Evolutionary conservation across 768 basidiomycete genomes (phyloP).

Genomic region (Gloeopeniophorella convolvens): DNA sequence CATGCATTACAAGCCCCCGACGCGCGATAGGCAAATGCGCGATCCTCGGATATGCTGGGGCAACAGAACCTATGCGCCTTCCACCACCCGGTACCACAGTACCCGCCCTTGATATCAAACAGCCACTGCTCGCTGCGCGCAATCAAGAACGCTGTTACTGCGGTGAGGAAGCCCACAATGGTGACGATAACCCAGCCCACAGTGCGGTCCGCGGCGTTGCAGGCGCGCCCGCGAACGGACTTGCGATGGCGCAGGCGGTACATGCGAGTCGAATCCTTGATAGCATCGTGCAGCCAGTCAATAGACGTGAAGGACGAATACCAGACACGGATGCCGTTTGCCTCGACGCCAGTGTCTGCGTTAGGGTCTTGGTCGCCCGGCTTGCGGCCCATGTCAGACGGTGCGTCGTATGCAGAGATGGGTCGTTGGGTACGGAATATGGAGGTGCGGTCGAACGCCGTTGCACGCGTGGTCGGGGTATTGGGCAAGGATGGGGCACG

Average conservation of each 20-base stretch:
- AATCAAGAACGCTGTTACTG: conserved; percentile 80
- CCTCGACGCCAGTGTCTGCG: conserved; percentile 44
- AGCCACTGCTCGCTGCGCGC: conserved; percentile 81
- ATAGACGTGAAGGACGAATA: conserved; percentile 87
- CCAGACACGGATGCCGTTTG: conserved; percentile 90
- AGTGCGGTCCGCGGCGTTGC: conserved; percentile 64
- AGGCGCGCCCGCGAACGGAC: conserved; percentile 60
- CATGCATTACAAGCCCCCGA: conserved; percentile 53
- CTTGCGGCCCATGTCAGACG: conserved; percentile 30
- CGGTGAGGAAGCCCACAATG: conserved; percentile 80
- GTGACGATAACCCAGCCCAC: conserved; percentile 89
- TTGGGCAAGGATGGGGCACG: conserved; percentile 26
- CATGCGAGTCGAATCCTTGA: conserved; percentile 86
- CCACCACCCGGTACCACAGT: conserved; percentile 65
- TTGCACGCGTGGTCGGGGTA: conserved; percentile 28
- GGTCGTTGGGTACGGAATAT: conserved; percentile 48
- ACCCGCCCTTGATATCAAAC: conserved; percentile 91
- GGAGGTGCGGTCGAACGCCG: conserved; percentile 28
- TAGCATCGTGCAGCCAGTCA: conserved; percentile 95
- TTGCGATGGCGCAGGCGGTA: conserved; percentile 62
- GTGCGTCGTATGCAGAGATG: conserved; percentile 67
- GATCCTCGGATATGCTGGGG: conserved; percentile 28
- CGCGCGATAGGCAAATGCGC: conserved; percentile 3
- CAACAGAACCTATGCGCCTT: conserved; percentile 83
- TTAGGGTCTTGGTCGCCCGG: conserved; percentile 34